These are phyloP conservation scores for Pugionium cornutum DNA, from an alignment of 345 rosid species.

Conservation along the genomic window DNA sequence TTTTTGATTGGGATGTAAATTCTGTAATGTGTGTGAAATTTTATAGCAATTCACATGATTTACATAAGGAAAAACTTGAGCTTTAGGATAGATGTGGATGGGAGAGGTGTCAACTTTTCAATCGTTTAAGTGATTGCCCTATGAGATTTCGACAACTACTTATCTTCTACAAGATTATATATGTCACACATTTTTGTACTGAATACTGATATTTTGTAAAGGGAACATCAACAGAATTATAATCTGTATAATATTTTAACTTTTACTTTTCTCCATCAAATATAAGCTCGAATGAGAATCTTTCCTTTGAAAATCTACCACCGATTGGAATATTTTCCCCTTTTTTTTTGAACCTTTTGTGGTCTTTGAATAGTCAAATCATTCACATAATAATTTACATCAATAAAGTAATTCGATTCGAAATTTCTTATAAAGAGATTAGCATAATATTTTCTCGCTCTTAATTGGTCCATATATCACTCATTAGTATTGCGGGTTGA, in stretches of 20 bases:
- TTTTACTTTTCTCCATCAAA: conserved; percentile 16
- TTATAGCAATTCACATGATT: conserved; percentile 29
- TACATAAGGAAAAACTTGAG: conserved; percentile 18
- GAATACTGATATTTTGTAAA: conserved; percentile 17
- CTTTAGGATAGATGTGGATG: conserved; percentile 20
- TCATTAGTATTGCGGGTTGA: too few relatives aligned
- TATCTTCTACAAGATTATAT: conserved; percentile 20
- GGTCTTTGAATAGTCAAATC: conserved; percentile 30
- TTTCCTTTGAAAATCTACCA: conserved; percentile 34
- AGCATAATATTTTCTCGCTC: not conserved
- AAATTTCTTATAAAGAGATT: not conserved
- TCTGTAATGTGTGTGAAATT: not conserved
- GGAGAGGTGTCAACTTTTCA: conserved; percentile 33
- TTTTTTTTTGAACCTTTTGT: conserved; percentile 4
- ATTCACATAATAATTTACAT: conserved; percentile 12
- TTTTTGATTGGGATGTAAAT: not conserved
- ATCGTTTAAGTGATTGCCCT: conserved; percentile 17
- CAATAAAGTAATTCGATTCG: not conserved
- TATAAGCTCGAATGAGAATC: conserved; percentile 30
- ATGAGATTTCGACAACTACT: conserved; percentile 35
- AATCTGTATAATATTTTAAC: conserved; percentile 13
- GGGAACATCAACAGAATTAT: conserved; percentile 22
- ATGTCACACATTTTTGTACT: conserved; percentile 27
- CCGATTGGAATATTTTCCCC: conserved; percentile 28
- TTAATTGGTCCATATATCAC: not conserved